Conservation (phyloP, 2,329 filamentous ascomycete species). For the Cladorrhinum sp. region DNA sequence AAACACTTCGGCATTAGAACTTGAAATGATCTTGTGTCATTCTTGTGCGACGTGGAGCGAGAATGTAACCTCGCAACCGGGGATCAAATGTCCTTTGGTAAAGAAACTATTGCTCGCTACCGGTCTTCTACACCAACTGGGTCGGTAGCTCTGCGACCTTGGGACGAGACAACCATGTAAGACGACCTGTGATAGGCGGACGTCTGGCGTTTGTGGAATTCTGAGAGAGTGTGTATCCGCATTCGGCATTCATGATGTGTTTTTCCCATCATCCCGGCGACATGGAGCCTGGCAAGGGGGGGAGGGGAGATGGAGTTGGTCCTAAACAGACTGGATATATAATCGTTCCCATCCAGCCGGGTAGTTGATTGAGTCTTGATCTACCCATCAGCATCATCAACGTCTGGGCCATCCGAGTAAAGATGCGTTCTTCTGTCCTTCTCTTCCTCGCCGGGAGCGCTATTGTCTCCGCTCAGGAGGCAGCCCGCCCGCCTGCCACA, state of each 20-base stretch:
- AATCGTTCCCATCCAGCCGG: not conserved
- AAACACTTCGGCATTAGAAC: too few species aligned
- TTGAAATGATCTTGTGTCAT: not conserved
- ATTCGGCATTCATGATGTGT: too few species aligned
- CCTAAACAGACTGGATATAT: not conserved
- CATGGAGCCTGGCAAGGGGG: too few species aligned
- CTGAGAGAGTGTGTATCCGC: not conserved
- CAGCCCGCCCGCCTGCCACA: not conserved
- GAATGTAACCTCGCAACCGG: not conserved
- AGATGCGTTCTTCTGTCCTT: not conserved
- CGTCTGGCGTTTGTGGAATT: not conserved
- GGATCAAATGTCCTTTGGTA: not conserved
- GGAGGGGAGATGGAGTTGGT: too few species aligned
- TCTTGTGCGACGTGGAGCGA: not conserved
- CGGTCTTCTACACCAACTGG: not conserved
- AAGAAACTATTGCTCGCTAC: not conserved
- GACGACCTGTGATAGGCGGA: not conserved
- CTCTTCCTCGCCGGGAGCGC: not conserved
- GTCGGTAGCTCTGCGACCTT: not conserved
- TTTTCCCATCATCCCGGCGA: too few species aligned
- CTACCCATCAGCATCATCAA: not conserved
- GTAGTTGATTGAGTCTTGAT: not conserved
- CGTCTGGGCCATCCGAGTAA: not conserved
- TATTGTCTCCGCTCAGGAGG: not conserved
- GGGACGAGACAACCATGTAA: too few species aligned